phyloP scores from a whole-genome alignment of 179 eudicot genomes.

The Carnegiea gigantea region DNA sequence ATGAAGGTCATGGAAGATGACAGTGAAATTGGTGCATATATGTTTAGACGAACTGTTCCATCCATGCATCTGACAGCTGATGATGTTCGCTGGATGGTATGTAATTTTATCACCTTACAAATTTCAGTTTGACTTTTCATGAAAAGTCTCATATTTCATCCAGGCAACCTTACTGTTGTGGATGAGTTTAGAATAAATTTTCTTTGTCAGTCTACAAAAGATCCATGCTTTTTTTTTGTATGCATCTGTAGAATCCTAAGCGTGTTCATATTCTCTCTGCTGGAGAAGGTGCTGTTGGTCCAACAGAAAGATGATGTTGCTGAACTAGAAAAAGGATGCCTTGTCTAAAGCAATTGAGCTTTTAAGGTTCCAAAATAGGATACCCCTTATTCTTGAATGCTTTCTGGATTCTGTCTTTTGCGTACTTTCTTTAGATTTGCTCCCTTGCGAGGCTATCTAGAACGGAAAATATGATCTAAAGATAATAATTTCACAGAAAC shows the following conservation, averaged over 20 bases:
- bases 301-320: not conserved
- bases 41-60: conserved; percentile 97
- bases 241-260: not conserved
- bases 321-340: not conserved
- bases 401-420: not conserved
- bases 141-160: not conserved
- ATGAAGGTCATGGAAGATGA: conserved; percentile 99
- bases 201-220: not conserved
- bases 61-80: conserved; percentile 88
- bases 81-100: conserved; percentile 92
- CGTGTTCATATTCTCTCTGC: not conserved
- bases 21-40: conserved; percentile 93
- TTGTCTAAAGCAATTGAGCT: not conserved
- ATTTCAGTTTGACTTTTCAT: not conserved
- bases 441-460: not conserved
- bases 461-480: too few species aligned
- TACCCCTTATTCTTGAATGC: not conserved
- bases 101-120: conserved; percentile 13
- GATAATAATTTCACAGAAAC: too few species aligned
- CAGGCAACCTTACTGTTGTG: not conserved
- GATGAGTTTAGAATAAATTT: not conserved
- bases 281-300: not conserved
- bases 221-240: not conserved
- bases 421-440: not conserved
- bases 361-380: not conserved